Evolutionary conservation across 2,329 filamentous ascomycete species (phyloP).

Genomic region (Graphilbum sp.): DNA sequence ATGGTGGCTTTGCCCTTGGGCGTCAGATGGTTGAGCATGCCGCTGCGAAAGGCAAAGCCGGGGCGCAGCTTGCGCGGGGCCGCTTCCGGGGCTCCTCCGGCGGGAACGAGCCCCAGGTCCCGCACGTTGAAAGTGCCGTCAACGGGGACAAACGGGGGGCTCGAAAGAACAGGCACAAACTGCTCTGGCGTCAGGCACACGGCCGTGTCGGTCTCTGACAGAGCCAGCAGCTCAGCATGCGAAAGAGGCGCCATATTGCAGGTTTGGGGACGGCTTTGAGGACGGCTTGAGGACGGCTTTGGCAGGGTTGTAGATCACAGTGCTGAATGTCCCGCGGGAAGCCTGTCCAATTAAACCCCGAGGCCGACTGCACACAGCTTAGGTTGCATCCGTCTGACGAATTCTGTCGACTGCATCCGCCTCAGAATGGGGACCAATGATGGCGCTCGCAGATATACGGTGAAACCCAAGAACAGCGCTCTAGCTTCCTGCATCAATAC

Average conservation of each 20-base stretch:
- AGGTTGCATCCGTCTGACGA: no score
- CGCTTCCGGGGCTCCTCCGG: background rate
- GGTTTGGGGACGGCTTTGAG: background rate
- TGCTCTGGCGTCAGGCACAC: constrained; percentile 20
- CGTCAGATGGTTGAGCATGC: constrained; percentile 21
- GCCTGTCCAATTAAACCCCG: no score
- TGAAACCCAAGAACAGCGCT: no score
- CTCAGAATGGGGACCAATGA: no score
- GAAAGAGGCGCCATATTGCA: background rate
- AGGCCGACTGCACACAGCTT: no score
- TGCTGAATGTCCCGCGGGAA: no score
- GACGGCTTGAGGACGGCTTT: no score
- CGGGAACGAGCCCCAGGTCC: constrained; percentile 29
- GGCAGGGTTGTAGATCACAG: no score
- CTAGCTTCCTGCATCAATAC: no score
- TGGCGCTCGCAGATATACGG: no score
- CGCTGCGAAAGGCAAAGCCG: constrained; percentile 29
- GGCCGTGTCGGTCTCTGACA: constrained; percentile 25
- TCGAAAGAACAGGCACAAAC: constrained; percentile 19
- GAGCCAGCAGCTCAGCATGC: constrained; percentile 17
- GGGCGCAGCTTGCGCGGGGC: constrained; percentile 21
- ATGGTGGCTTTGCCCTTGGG: constrained; percentile 21
- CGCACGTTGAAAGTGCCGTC: constrained; percentile 34
- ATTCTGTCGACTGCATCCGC: no score
- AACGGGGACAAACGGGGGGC: constrained; percentile 29